Percentiles rank a stretch among this genome's conserved stretches.
These are phyloP conservation scores for Beauveria caledonica DNA, from an alignment of 2,329 filamentous ascomycete species.

Conservation along the genomic window DNA sequence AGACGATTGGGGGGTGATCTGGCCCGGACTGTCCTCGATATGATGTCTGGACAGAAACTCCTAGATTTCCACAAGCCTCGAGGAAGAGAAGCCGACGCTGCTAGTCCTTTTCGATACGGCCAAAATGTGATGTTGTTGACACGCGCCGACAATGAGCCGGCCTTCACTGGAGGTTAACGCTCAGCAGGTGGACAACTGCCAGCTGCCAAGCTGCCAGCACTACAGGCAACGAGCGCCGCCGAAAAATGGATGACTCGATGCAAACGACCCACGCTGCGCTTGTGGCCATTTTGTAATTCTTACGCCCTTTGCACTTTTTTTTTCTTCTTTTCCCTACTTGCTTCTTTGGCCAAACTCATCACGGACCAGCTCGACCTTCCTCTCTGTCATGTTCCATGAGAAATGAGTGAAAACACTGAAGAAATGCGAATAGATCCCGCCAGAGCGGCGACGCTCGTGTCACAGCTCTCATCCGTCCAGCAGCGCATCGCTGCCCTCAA, in stretches of 20 bases:
- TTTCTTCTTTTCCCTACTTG: neutral
- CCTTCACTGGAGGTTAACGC: neutral
- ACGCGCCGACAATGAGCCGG: conserved; percentile 28
- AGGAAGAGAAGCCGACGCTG: neutral
- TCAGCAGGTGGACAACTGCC: neutral
- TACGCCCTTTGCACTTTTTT: neutral
- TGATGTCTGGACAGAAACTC: neutral
- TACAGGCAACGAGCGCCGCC: neutral
- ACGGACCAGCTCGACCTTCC: neutral
- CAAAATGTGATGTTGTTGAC: conserved; percentile 9
- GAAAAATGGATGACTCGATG: conserved; percentile 1
- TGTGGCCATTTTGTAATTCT: conserved; percentile 3
- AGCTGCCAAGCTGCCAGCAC: neutral
- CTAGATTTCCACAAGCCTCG: neutral
- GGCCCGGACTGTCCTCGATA: neutral
- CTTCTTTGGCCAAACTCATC: neutral
- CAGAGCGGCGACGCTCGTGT: conserved; percentile 53
- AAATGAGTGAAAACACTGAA: conserved; percentile 34
- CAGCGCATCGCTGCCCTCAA: conserved; percentile 48
- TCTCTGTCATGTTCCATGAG: neutral
- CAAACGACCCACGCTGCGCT: conserved; percentile 5
- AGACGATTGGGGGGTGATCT: neutral
- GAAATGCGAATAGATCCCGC: conserved; percentile 55
- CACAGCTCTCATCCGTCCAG: conserved; percentile 53
- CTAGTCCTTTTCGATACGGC: neutral